Evolutionary conservation across 306 rosid species (phyloP), one percentile per base, ranked within the genome.

Genomic region (Cucurbita moschata): DNA sequence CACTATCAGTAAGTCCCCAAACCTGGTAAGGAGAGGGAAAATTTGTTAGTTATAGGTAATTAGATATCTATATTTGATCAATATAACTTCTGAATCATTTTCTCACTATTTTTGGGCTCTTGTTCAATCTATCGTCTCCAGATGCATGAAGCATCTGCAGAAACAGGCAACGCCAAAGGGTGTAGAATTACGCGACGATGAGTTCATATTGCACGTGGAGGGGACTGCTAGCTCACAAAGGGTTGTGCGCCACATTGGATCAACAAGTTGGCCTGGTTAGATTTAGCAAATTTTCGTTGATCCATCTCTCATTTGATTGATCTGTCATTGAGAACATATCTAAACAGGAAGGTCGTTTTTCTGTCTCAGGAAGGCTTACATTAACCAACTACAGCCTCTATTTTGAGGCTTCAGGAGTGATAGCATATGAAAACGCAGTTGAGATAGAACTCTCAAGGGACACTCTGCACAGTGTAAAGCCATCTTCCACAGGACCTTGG

Each of bases 401-500:
- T 82, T 95, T 91, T 11, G 99, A 95, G 96, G 90, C 99, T 61
- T 88, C 97, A 0, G 86, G 92, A 54, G 86, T 88, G 39, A 53
- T 91, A 57, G 78, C 83, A 7, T 95, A 89, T 21, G 97, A 88
- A 44, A 87, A 89, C 79, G 97, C 99, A 38, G 19, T 95, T 51
- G 92, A 88, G 82, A 88, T 95, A 44, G 91, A 91, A 81, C 90
- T 91, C 56, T 85, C 83, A 11, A 77, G 77, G 82, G 78, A 88
- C 64, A 65, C 47, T 4, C 83, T 78, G 59, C 91, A 88, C 75
- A 84, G 76, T 47, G 87, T 95, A 81, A 85, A 80, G 71, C 81
- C 96, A 57, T 77, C 68, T 60, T 84, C 96, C 18, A 95, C 97
- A 8, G 99, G 96, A 39, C 99, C 99, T 6, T 95, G 97, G 97